Conservation (phyloP, 2,329 filamentous ascomycete species). For the Pseudocercospora ulei region DNA sequence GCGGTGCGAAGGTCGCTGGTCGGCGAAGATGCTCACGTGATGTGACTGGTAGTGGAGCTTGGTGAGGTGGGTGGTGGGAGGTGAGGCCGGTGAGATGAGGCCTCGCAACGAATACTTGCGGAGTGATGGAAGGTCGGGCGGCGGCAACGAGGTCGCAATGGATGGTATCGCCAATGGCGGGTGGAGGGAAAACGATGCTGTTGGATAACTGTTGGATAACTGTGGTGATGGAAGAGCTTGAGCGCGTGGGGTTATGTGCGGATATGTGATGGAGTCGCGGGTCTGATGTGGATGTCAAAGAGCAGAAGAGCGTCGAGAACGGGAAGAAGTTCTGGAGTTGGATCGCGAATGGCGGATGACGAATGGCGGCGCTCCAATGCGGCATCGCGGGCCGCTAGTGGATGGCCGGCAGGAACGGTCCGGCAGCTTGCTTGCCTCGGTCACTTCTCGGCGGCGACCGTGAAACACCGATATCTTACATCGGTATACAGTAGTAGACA, state of each 20-base stretch:
- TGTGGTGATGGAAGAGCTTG: neutral
- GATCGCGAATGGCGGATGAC: constrained; percentile 1
- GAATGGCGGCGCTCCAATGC: neutral
- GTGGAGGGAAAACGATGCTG: constrained; percentile 1
- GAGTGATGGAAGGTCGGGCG: constrained; percentile 9
- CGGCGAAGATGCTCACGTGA: constrained; percentile 1
- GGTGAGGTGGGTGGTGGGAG: neutral
- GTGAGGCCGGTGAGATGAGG: neutral
- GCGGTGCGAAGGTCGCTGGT: constrained; percentile 25
- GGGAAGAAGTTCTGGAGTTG: constrained; percentile 8
- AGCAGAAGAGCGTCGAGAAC: constrained; percentile 1
- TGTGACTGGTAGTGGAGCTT: neutral
- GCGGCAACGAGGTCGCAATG: constrained; percentile 10
- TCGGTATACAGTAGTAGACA: too few relatives aligned
- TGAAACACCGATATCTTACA: too few relatives aligned
- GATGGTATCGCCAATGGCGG: constrained; percentile 1
- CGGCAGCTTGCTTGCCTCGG: too few relatives aligned
- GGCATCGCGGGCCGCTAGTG: neutral
- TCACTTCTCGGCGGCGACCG: too few relatives aligned
- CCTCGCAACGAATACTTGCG: constrained; percentile 3
- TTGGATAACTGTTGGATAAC: neutral
- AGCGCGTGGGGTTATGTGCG: constrained; percentile 5
- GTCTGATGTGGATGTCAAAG: neutral
- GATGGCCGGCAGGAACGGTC: constrained; percentile 2
- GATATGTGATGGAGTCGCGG: neutral